Conservation (phyloP, 2,329 filamentous ascomycete species). For the Pseudogymnoascus sp. region DNA sequence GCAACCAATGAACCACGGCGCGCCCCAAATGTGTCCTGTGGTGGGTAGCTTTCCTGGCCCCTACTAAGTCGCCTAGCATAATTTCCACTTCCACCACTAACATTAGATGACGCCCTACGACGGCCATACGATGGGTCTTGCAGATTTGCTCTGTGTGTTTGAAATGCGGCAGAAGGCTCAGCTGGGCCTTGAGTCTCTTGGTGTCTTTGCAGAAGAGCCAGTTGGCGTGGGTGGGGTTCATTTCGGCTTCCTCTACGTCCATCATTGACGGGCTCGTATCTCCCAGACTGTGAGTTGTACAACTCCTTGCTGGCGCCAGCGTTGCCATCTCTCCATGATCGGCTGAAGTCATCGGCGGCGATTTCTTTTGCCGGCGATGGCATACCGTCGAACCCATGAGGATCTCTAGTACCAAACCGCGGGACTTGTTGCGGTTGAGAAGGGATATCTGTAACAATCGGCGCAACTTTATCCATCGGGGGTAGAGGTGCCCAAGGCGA, state of each 20-base stretch:
- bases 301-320: constrained; percentile 63
- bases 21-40: constrained; percentile 33
- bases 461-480: constrained; percentile 74
- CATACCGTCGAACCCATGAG: constrained; percentile 47
- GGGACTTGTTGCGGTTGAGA: constrained; percentile 33
- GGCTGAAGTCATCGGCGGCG: constrained; percentile 86
- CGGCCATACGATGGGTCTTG: constrained; percentile 65
- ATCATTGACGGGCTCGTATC: constrained; percentile 82
- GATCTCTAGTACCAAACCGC: constrained; percentile 49
- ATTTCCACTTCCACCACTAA: constrained; percentile 76
- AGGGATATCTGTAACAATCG: constrained; percentile 52
- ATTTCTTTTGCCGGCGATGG: constrained; percentile 68
- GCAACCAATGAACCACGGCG: constrained; percentile 44
- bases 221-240: constrained; percentile 62
- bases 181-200: constrained; percentile 58
- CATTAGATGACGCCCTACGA: constrained; percentile 80
- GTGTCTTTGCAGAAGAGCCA: constrained; percentile 70
- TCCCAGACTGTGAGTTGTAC: constrained; percentile 90
- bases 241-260: constrained; percentile 62
- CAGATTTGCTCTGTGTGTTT: constrained; percentile 61
- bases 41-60: constrained; percentile 27
- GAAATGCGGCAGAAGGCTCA: constrained; percentile 81
- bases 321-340: constrained; percentile 70
- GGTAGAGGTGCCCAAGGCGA: constrained; percentile 89
- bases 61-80: constrained; percentile 41